Conservation (phyloP, 225 moss, liverwort and hornwort species). For the Anthoceros angustus region DNA sequence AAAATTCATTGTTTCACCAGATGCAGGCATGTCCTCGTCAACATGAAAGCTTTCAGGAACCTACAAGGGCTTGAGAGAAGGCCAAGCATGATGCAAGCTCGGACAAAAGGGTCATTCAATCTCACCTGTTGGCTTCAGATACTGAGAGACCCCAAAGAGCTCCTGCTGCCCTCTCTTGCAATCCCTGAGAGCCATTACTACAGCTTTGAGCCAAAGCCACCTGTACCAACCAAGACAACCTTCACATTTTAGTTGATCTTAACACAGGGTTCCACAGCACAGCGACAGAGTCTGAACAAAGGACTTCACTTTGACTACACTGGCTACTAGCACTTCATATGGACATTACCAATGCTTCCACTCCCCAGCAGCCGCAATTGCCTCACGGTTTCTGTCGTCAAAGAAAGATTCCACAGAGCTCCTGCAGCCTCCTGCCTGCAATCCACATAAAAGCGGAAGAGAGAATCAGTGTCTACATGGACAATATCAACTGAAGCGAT, state of each 20-base stretch:
- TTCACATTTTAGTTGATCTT: not conserved
- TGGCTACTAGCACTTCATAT: not conserved
- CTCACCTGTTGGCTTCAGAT: constrained; percentile 79
- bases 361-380: constrained; percentile 85
- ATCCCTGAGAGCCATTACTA: constrained; percentile 73
- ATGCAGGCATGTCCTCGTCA: not conserved
- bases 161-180: constrained; percentile 92
- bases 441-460: not conserved
- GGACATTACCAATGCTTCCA: constrained; percentile 64
- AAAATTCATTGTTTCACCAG: constrained; percentile 2
- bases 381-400: constrained; percentile 90
- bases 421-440: constrained; percentile 94
- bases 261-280: not conserved
- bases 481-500: not conserved
- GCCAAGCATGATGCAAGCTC: too few relatives aligned
- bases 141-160: constrained; percentile 94
- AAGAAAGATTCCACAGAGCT: constrained; percentile 91
- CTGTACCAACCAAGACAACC: constrained; percentile 17
- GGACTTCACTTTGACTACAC: not conserved
- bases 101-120: not conserved
- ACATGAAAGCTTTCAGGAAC: too few relatives aligned
- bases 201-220: constrained; percentile 78
- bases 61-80: too few relatives aligned
- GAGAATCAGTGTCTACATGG: not conserved
- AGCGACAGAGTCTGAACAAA: not conserved